Conservation (phyloP, 371 early-diverging fungal genomes). For the Mucor circinelloides region DNA sequence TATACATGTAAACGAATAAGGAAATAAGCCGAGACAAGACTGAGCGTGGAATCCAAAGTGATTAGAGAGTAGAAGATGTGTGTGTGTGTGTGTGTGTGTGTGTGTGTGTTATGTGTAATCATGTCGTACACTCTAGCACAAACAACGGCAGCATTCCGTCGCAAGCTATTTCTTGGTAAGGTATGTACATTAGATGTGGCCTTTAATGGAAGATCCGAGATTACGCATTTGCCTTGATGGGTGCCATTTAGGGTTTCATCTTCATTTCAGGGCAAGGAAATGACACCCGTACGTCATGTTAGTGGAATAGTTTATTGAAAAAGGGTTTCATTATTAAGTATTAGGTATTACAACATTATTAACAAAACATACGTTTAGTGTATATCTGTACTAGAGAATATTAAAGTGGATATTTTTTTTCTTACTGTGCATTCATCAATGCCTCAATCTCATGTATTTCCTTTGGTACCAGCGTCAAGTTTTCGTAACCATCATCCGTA, state of each 20-base stretch:
- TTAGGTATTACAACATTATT: background rate
- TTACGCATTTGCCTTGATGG: background rate
- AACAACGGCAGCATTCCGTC: background rate
- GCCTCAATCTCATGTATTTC: conserved; percentile 72
- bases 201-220: background rate
- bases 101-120: background rate
- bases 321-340: background rate
- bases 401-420: background rate
- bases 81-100: too few species aligned
- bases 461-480: conserved; percentile 75
- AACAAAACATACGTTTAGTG: background rate
- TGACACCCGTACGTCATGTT: background rate
- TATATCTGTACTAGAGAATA: background rate
- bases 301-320: background rate
- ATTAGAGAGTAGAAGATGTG: background rate
- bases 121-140: background rate
- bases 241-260: background rate
- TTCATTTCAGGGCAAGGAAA: background rate
- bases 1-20: background rate
- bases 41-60: background rate
- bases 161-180: background rate
- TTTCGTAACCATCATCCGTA: conserved; percentile 68
- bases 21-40: background rate
- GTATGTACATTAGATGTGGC: background rate
- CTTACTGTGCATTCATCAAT: conserved; percentile 26